Conservation (phyloP, 2,329 filamentous ascomycete genomes). For the Penicillium sp. region DNA sequence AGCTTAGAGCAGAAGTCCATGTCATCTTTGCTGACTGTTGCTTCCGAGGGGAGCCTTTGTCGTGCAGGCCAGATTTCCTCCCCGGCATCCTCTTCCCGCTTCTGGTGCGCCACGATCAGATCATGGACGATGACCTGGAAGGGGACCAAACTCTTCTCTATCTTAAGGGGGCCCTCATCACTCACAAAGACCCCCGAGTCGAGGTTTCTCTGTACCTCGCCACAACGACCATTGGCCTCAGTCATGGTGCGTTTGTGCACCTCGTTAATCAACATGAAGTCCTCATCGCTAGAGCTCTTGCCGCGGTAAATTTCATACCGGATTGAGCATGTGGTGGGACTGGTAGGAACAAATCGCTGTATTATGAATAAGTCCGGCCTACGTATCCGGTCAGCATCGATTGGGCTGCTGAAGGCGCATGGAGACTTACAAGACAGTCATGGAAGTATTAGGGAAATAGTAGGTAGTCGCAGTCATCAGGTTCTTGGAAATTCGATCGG, state of each 20-base stretch:
- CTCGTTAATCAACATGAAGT: conserved; percentile 55
- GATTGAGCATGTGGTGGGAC: conserved; percentile 52
- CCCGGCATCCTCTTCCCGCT: conserved; percentile 45
- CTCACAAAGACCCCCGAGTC: conserved; percentile 58
- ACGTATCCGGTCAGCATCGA: not conserved
- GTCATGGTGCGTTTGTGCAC: conserved; percentile 62
- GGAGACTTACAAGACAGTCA: conserved; percentile 34
- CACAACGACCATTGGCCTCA: conserved; percentile 62
- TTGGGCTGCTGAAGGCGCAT: no score
- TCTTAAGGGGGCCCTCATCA: conserved; percentile 56
- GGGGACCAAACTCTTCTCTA: conserved; percentile 56
- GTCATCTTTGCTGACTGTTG: conserved; percentile 29
- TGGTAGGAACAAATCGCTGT: conserved; percentile 57
- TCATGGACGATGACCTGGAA: conserved; percentile 54
- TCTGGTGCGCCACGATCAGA: conserved; percentile 46
- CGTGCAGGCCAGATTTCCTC: conserved; percentile 53
- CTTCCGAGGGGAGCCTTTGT: conserved; percentile 30
- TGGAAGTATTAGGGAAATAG: conserved; percentile 35
- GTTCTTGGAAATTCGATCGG: conserved; percentile 48
- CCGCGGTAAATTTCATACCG: conserved; percentile 63
- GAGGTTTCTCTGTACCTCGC: conserved; percentile 56
- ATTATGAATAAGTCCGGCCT: conserved; percentile 60
- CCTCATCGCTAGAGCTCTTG: conserved; percentile 54
- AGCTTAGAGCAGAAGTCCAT: conserved; percentile 32
- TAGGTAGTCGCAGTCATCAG: conserved; percentile 39